Conservation (phyloP, 2,329 filamentous ascomycete species). For the Dryadomyces sulphureus region DNA sequence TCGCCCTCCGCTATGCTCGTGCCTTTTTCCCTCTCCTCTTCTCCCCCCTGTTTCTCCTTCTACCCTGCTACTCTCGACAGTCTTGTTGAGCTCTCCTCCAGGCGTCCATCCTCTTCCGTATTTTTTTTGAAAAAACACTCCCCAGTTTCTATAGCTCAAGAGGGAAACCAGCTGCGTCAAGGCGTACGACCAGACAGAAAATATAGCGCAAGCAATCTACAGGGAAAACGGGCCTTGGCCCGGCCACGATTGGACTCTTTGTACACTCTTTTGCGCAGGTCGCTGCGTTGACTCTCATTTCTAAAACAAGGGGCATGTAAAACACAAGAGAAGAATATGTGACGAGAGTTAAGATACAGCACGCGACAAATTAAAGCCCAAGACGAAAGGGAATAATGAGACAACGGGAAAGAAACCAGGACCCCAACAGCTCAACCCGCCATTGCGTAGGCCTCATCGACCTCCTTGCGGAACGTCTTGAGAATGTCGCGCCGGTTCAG, state of each 20-base stretch:
- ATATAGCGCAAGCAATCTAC: not conserved
- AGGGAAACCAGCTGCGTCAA: not conserved
- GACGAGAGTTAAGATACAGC: not conserved
- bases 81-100: too few relatives aligned
- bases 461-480: slow-evolving; percentile 43
- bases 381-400: not conserved
- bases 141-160: not conserved
- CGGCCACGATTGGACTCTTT: not conserved
- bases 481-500: slow-evolving; percentile 56
- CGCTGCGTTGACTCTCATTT: not conserved
- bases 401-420: not conserved
- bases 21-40: not conserved
- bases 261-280: too few relatives aligned
- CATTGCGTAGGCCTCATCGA: slow-evolving; percentile 42
- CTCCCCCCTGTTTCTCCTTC: not conserved
- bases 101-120: not conserved
- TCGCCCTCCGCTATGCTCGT: not conserved
- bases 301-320: not conserved
- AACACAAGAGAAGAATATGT: not conserved
- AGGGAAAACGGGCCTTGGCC: not conserved
- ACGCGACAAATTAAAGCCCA: not conserved
- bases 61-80: not conserved
- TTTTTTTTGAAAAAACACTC: too few relatives aligned
- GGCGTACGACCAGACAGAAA: not conserved
- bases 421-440: slow-evolving; percentile 8